Evolutionary conservation across 2,329 filamentous ascomycete genomes (phyloP).

Genomic region (Alternaria sp.): DNA sequence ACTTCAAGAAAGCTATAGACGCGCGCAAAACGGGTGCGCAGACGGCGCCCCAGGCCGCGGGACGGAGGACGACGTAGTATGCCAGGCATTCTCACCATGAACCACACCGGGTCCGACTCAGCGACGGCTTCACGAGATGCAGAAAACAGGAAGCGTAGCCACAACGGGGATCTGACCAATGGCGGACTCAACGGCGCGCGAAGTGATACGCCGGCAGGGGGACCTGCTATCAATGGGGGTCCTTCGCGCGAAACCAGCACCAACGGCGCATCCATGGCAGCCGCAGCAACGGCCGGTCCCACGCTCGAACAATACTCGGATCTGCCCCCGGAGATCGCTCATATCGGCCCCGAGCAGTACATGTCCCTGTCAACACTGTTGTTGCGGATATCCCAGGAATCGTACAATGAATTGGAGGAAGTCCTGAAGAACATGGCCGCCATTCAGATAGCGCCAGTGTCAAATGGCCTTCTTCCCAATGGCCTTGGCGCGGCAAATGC

Average conservation of each 20-base stretch:
- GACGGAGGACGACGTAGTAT: slow-evolving; percentile 48
- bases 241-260: slow-evolving; percentile 7
- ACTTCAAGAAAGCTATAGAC: neutral
- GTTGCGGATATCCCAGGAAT: slow-evolving; percentile 79
- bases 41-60: slow-evolving; percentile 40
- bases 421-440: slow-evolving; percentile 73
- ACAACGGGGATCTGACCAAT: slow-evolving; percentile 40
- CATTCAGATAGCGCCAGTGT: slow-evolving; percentile 65
- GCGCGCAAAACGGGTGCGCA: slow-evolving; percentile 29
- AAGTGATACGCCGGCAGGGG: slow-evolving; percentile 18
- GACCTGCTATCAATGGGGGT: slow-evolving; percentile 17
- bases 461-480: slow-evolving; percentile 52
- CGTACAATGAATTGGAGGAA: slow-evolving; percentile 77
- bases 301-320: slow-evolving; percentile 33
- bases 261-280: slow-evolving; percentile 27
- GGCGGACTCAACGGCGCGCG: slow-evolving; percentile 26
- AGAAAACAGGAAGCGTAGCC: slow-evolving; percentile 37
- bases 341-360: slow-evolving; percentile 75
- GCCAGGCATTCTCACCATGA: slow-evolving; percentile 58
- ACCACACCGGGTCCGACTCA: slow-evolving; percentile 50
- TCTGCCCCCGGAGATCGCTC: slow-evolving; percentile 61
- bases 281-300: slow-evolving; percentile 8
- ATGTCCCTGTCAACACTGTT: slow-evolving; percentile 77
- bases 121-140: slow-evolving; percentile 37
- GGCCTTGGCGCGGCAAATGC: slow-evolving; percentile 44